Evolutionary conservation across 2,329 filamentous ascomycete species (phyloP).

Genomic region (Alternaria panax): DNA sequence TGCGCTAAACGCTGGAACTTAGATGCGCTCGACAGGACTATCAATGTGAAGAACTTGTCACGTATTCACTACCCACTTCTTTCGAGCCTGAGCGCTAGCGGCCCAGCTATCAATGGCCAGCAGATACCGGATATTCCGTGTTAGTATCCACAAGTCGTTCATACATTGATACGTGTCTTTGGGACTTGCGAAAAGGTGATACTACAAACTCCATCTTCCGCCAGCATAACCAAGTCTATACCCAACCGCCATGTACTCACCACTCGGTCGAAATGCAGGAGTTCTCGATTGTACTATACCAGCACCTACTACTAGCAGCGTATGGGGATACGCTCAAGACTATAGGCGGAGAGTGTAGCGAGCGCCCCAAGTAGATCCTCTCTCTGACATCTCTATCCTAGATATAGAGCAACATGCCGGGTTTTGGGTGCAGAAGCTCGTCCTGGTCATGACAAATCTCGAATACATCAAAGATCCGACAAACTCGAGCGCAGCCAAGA

Average conservation of each 20-base stretch:
- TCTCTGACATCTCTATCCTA: not conserved
- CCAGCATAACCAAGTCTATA: not conserved
- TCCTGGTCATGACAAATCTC: conserved; percentile 2
- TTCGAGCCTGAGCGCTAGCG: not conserved
- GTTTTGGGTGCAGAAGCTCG: conserved; percentile 3
- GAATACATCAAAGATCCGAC: conserved; percentile 5
- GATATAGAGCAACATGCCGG: conserved; percentile 3
- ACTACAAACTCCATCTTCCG: not conserved
- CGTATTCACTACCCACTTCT: not conserved
- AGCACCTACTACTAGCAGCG: not conserved
- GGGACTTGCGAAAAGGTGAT: not conserved
- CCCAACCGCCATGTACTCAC: not conserved
- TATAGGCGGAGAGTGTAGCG: not conserved
- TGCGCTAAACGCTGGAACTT: not conserved
- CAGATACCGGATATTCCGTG: not conserved
- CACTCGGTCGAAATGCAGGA: not conserved
- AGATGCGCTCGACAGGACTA: not conserved
- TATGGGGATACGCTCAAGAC: not conserved
- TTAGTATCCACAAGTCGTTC: not conserved
- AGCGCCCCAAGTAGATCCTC: not conserved
- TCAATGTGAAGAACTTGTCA: not conserved
- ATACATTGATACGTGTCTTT: not conserved
- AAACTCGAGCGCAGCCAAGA: not conserved
- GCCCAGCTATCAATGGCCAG: not conserved
- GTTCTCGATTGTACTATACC: not conserved